phyloP scores from a whole-genome alignment of 2,329 filamentous ascomycete genomes.

The Alternaria solani region DNA sequence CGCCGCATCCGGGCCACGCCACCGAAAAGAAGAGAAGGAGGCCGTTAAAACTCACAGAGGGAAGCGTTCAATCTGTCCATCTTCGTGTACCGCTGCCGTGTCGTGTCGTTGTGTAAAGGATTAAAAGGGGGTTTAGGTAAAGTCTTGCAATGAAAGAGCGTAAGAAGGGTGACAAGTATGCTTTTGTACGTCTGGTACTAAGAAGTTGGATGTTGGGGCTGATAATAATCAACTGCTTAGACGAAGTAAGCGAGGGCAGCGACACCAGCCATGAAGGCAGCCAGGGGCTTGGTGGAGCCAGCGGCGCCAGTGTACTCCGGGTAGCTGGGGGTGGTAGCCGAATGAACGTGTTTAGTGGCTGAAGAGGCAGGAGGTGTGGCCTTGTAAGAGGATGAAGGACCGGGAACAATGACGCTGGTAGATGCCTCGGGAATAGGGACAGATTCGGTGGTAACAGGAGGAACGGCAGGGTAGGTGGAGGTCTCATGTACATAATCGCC shows the following conservation, averaged over 20 bases:
- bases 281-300: conserved; percentile 34
- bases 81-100: not conserved
- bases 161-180: not conserved
- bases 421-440: not conserved
- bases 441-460: not conserved
- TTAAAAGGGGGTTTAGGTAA: not conserved
- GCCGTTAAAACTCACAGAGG: not conserved
- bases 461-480: not conserved
- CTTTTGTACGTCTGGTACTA: conserved; percentile 3
- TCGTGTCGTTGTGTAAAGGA: not conserved
- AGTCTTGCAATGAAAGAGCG: conserved; percentile 7
- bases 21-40: not conserved
- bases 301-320: conserved; percentile 38
- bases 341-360: conserved; percentile 8
- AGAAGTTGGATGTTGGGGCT: not conserved
- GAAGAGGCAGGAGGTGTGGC: conserved; percentile 12
- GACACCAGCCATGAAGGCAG: conserved; percentile 34
- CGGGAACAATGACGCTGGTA: not conserved
- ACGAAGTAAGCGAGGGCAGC: conserved; percentile 30
- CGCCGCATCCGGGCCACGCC: not conserved
- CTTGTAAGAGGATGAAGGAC: conserved; percentile 11
- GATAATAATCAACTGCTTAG: conserved; percentile 12
- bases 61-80: not conserved
- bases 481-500: not conserved
- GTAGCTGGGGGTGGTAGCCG: conserved; percentile 18